Conservation (phyloP, 768 basidiomycete species). For the Piloderma croceum region DNA sequence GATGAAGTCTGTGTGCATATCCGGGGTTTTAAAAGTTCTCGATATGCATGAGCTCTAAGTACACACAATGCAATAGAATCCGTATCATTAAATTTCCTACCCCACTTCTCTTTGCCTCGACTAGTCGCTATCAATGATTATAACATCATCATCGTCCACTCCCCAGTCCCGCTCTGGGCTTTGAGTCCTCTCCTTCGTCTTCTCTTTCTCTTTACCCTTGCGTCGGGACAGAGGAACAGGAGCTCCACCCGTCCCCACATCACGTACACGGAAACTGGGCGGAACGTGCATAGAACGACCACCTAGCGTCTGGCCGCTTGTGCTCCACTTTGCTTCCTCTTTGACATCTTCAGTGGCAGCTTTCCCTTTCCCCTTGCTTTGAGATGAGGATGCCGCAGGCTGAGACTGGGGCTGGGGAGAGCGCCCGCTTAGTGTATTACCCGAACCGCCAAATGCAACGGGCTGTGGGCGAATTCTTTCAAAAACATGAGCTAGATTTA, state of each 20-base stretch:
- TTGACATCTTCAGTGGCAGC: conserved; percentile 35
- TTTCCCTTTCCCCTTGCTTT: conserved; percentile 50
- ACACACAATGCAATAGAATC: too few relatives aligned
- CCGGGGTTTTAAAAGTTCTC: too few relatives aligned
- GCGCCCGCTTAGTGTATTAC: conserved; percentile 61
- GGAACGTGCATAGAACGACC: conserved; percentile 32
- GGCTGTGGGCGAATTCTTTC: conserved; percentile 27
- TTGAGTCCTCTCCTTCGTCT: conserved; percentile 37
- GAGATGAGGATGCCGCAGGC: conserved; percentile 26
- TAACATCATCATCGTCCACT: conserved; percentile 79
- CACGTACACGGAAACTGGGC: conserved; percentile 27
- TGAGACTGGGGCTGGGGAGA: conserved; percentile 16
- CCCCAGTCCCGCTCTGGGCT: conserved; percentile 80
- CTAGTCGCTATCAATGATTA: conserved; percentile 80
- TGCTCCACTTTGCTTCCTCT: conserved; percentile 27
- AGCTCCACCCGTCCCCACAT: conserved; percentile 53
- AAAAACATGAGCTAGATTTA: not conserved
- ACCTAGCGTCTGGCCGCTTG: conserved; percentile 50
- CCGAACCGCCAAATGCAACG: conserved; percentile 56
- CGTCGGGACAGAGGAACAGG: conserved; percentile 41
- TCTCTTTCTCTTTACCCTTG: conserved; percentile 25
- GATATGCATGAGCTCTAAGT: too few relatives aligned
- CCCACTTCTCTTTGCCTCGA: too few relatives aligned
- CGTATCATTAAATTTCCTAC: too few relatives aligned
- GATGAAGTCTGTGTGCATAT: too few relatives aligned